Evolutionary conservation across 495 filamentous ascomycete species (phyloP).

Genomic region (Neurospora africana): DNA sequence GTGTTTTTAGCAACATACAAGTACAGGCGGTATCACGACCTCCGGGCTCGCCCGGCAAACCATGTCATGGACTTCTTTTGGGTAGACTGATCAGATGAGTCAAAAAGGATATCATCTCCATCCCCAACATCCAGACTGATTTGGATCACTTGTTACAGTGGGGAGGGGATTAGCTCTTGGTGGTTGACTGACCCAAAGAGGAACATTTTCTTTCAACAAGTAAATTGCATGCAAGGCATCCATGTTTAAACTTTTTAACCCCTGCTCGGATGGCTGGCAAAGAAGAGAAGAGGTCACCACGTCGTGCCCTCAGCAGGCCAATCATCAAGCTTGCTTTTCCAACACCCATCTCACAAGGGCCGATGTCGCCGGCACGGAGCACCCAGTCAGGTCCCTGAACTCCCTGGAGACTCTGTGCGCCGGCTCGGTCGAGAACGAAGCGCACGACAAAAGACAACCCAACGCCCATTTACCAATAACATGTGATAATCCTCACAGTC

Average conservation of each 20-base stretch:
- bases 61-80: not conserved
- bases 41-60: not conserved
- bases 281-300: slow-evolving; percentile 6
- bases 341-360: slow-evolving; percentile 13
- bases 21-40: not conserved
- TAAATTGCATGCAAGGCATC: slow-evolving; percentile 23
- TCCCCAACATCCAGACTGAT: not conserved
- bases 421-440: not conserved
- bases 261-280: slow-evolving; percentile 4
- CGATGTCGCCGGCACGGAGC: slow-evolving; percentile 22
- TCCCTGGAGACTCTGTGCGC: not conserved
- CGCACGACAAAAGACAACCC: not conserved
- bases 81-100: not conserved
- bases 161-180: not conserved
- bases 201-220: slow-evolving; percentile 5
- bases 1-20: not conserved
- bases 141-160: not conserved
- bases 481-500: not conserved
- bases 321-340: slow-evolving; percentile 21
- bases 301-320: slow-evolving; percentile 10
- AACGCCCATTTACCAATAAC: not conserved
- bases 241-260: slow-evolving; percentile 14
- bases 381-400: not conserved
- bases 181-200: not conserved
- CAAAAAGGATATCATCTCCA: too few relatives aligned